phyloP scores from a whole-genome alignment of 2,329 filamentous ascomycete genomes.

The Verticillium albo-atrum region DNA sequence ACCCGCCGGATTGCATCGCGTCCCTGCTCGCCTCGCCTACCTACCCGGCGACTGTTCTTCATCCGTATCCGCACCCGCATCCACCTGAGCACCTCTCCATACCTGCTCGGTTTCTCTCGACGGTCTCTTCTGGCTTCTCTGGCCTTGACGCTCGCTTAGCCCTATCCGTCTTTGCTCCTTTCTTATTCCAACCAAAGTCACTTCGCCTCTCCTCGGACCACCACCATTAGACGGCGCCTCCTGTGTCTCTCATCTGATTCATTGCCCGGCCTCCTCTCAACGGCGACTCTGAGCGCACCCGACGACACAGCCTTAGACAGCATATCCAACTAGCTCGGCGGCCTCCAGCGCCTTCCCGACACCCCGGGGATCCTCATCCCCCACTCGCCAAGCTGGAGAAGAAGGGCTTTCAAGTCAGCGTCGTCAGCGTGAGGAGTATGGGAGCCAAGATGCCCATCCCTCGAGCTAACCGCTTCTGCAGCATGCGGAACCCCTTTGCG shows the following conservation, averaged over 20 bases:
- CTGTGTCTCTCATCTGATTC: too few species aligned
- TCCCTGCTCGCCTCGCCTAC: too few species aligned
- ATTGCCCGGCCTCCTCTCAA: not conserved
- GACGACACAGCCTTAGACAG: not conserved
- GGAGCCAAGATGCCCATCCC: slow-evolving; percentile 32
- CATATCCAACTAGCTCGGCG: not conserved
- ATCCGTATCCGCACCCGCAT: too few species aligned
- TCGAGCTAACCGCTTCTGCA: slow-evolving; percentile 34
- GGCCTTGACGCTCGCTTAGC: too few species aligned
- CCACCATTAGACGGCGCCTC: too few species aligned
- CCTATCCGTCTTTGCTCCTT: slow-evolving; percentile 1
- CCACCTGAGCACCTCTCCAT: too few species aligned
- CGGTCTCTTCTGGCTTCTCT: too few species aligned
- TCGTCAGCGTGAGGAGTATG: slow-evolving; percentile 19
- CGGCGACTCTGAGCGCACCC: not conserved
- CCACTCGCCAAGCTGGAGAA: slow-evolving; percentile 10
- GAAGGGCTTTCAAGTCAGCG: slow-evolving; percentile 2
- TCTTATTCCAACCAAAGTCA: slow-evolving; percentile 1
- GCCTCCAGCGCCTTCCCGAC: not conserved
- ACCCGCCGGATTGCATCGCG: too few species aligned
- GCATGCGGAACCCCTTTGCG: slow-evolving; percentile 43
- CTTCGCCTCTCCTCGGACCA: not conserved
- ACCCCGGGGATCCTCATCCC: not conserved
- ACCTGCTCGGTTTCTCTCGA: too few species aligned
- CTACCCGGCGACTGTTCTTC: too few species aligned